Conservation (phyloP, 306 rosid species). For the Mucuna pruriens region DNA sequence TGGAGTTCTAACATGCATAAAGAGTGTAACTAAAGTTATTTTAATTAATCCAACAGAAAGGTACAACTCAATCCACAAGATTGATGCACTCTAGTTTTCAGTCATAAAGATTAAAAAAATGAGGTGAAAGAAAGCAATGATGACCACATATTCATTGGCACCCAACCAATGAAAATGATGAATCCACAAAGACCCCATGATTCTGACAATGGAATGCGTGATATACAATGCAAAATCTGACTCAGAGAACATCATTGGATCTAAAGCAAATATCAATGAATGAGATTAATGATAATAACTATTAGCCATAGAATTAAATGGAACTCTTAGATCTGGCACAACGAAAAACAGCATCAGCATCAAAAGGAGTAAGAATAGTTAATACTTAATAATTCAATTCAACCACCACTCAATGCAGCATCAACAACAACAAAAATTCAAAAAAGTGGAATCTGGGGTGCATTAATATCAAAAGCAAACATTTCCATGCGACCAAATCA, state of each 20-base stretch:
- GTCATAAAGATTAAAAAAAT: background rate
- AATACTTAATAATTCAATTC: no score
- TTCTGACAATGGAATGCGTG: constrained; percentile 7
- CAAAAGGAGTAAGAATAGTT: background rate
- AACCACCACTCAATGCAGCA: constrained; percentile 9
- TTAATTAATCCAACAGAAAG: constrained; percentile 6
- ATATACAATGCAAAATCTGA: background rate
- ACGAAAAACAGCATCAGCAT: constrained; percentile 14
- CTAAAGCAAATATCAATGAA: constrained; percentile 17
- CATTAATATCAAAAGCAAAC: constrained; percentile 11
- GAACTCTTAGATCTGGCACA: constrained; percentile 23
- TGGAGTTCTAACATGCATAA: constrained; percentile 15
- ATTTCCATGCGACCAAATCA: constrained; percentile 21
- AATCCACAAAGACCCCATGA: constrained; percentile 37
- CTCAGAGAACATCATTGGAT: background rate
- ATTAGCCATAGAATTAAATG: constrained; percentile 12
- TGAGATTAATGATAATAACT: background rate
- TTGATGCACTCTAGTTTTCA: constrained; percentile 15
- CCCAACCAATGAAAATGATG: constrained; percentile 46
- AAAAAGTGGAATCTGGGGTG: background rate
- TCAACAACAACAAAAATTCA: background rate
- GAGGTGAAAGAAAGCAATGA: constrained; percentile 11
- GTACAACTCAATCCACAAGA: constrained; percentile 29
- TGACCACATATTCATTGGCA: constrained; percentile 35
- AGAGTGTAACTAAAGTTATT: background rate